These are phyloP conservation scores for Entomortierella chlamydospora DNA, from an alignment of 192 early-diverging fungal species.

Conservation along the genomic window DNA sequence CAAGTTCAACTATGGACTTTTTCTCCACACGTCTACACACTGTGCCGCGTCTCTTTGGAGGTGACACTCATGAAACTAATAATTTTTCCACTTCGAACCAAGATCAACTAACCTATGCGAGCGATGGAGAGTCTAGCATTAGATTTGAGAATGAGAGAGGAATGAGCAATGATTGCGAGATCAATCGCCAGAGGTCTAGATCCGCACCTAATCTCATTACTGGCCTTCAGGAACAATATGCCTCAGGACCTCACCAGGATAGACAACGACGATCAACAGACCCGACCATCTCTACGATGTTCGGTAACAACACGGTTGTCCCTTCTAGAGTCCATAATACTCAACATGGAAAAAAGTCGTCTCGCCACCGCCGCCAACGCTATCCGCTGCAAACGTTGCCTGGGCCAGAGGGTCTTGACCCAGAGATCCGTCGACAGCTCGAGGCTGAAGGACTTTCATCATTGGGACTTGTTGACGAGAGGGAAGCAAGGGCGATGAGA, in stretches of 20 bases:
- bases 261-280: neutral
- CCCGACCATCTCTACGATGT: neutral
- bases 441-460: constrained; percentile 30
- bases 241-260: neutral
- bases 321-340: neutral
- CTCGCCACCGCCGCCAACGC: constrained; percentile 4
- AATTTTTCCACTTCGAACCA: neutral
- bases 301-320: neutral
- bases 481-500: neutral
- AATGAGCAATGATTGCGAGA: too few species aligned
- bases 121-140: too few species aligned
- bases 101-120: too few species aligned
- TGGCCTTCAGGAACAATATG: too few species aligned
- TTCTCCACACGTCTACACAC: constrained; percentile 1
- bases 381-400: constrained; percentile 29
- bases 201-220: too few species aligned
- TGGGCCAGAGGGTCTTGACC: constrained; percentile 36
- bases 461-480: constrained; percentile 11
- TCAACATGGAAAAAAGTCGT: neutral
- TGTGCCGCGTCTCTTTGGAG: neutral
- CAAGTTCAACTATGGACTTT: constrained; percentile 2
- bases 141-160: too few species aligned
- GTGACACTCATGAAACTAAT: neutral
- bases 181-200: too few species aligned
- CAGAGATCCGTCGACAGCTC: constrained; percentile 20